Evolutionary conservation across 2,329 filamentous ascomycete genomes (phyloP).

Genomic region (Aureobasidium sp.): DNA sequence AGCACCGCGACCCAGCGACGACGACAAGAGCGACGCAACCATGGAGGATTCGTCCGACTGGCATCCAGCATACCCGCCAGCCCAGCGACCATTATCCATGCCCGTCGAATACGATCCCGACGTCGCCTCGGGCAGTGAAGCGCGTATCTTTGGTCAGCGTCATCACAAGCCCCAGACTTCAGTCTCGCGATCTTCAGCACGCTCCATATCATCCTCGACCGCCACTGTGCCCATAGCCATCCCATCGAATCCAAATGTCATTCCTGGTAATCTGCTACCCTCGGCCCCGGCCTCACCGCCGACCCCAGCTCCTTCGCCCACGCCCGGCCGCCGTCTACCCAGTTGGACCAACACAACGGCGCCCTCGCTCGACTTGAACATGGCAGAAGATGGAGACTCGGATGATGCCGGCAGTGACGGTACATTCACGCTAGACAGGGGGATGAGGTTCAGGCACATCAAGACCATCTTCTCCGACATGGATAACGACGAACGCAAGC

Average conservation of each 20-base stretch:
- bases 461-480: constrained; percentile 73
- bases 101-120: constrained; percentile 18
- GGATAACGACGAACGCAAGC: constrained; percentile 67
- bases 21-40: constrained; percentile 2
- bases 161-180: constrained; percentile 8
- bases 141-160: constrained; percentile 11
- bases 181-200: constrained; percentile 14
- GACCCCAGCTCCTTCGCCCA: constrained; percentile 60
- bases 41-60: constrained; percentile 20
- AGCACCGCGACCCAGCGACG: background rate
- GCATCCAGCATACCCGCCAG: constrained; percentile 17
- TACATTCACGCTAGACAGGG: constrained; percentile 23
- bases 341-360: constrained; percentile 74
- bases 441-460: constrained; percentile 58
- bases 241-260: constrained; percentile 38
- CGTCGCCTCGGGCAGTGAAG: constrained; percentile 4
- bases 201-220: constrained; percentile 15
- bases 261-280: constrained; percentile 55
- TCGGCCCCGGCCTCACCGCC: constrained; percentile 60
- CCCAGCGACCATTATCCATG: constrained; percentile 19
- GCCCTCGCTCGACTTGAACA: constrained; percentile 67
- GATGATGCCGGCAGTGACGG: constrained; percentile 23
- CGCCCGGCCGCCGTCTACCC: constrained; percentile 54
- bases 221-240: constrained; percentile 40
- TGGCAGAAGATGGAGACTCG: constrained; percentile 26